Base-by-base conservation (phyloP, 768 basidiomycete species). In the Suillus placidus region DNA sequence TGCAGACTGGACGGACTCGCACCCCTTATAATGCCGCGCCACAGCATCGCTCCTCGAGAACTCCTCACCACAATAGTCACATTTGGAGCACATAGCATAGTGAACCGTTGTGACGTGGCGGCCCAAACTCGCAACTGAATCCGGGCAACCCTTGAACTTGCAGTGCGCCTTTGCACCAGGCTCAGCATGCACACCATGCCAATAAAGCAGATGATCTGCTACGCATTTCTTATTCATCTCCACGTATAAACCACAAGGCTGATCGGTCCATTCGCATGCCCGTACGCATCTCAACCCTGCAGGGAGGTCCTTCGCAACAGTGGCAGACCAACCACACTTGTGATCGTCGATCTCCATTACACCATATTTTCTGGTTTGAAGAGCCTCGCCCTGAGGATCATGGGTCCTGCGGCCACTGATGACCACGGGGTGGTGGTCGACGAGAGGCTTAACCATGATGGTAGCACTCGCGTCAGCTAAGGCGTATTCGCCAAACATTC, bases 111-210 rank as follows among this genome's bases (percentile, higher is more conserved):
- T 6, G 6, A 42, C 6, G 6, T 42, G 40, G 16, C 40, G 40
- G 40, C 40, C 16, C 4, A 16, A 6, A 42, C 2, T 38, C 2
- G 1, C 10, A 1, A 38, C 1, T 2, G 37, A 5, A 1, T 20
- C 0, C 0, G n/a, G 12, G n/a, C 45, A 47, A 12, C 45, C 45
- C n/a, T 47, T 3, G 5, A n/a, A 47, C n/a, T 47, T 47, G 45
- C 45, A 47, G 45, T 0, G 9, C 4, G 10, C 4, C 10, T 0
- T 5, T n/a, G 0, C 0, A 47, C 2, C 0, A 12, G 4, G 1
- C n/a, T n/a, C n/a, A n/a, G n/a, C n/a, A n/a, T 10, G 0, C 4
- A 47, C 45, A n/a, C 9, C 45, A 47, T 47, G 45, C 45, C 45
- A n/a, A 2, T n/a, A 4, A 0, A n/a, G 5, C 10, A 47, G 45